Base-by-base conservation (phyloP, 2,329 filamentous ascomycete genomes). In the Myriosclerotinia scirpicola region DNA sequence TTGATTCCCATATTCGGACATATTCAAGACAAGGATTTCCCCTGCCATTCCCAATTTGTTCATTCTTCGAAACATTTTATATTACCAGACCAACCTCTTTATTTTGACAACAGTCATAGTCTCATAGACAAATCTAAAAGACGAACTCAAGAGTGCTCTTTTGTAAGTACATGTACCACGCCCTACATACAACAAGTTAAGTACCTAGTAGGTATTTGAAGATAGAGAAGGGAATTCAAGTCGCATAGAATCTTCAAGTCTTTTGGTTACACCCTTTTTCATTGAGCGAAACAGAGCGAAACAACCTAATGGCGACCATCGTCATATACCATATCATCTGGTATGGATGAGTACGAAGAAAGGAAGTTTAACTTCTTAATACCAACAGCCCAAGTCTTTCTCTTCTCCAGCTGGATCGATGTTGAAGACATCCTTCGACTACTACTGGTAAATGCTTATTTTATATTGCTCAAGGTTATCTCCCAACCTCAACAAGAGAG, bases 1-100 rank as follows among this genome's bases (percentile, higher is more conserved):
- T 22, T n/a, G 9, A n/a, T 48, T 48, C 22, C 44, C 44, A 20
- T 34, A 34, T 34, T 34, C 6, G n/a, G 11, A 50, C 46, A 50
- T 22, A 8, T 54, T 5, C 15, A 36, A 36, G 46, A 40, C 63
- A 60, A 60, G 63, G 63, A 53, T 52, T 3, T 15, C 36, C 44
- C 58, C 30, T 60, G 30, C 20, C 34, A 11, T 40, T 30, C 48
- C 46, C 42, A 50, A n/a, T 50, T 55, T 11, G 6, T 52, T 60
- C 63, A 59, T 54, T 34, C 8, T 59, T 40, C 42, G 42, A 64
- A 59, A 58, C 52, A 58, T 52, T 34, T 53, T 65, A 59, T 65
- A 59, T 65, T 53, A 60, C 34, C 44, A 60, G 63, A 53, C 63
- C 63, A 65, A 52, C 63, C 63, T 65, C 63, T 60, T 52, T 53